These are phyloP conservation scores for Dinochytrium kinnereticum DNA, from an alignment of 371 early-diverging fungal species.

Conservation along the genomic window DNA sequence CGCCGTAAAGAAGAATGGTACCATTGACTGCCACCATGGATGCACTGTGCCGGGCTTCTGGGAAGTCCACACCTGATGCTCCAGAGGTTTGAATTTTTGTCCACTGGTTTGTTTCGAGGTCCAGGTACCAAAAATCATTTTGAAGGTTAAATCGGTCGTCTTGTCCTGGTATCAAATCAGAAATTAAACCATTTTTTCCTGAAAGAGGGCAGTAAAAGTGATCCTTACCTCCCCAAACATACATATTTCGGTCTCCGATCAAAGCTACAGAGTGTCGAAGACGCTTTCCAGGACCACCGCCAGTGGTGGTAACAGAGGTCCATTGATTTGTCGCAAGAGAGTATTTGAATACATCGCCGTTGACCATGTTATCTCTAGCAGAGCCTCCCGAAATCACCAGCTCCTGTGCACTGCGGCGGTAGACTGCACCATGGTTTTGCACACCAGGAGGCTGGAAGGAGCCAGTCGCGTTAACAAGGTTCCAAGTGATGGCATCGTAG, in stretches of 20 bases:
- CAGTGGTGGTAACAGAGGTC: background rate
- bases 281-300: constrained; percentile 18
- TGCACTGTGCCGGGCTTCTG: background rate
- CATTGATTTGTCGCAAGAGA: background rate
- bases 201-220: too few relatives aligned
- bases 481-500: constrained; percentile 16
- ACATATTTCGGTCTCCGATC: constrained; percentile 5
- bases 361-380: background rate
- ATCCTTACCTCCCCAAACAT: constrained; percentile 23
- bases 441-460: constrained; percentile 15
- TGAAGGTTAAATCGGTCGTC: constrained; percentile 3
- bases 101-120: constrained; percentile 12
- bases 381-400: constrained; percentile 24
- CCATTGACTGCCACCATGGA: constrained; percentile 17
- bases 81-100: background rate
- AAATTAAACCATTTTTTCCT: too few relatives aligned
- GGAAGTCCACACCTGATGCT: too few relatives aligned
- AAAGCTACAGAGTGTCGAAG: constrained; percentile 1
- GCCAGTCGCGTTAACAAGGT: background rate
- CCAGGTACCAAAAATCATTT: constrained; percentile 21
- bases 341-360: constrained; percentile 10
- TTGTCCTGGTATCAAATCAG: too few relatives aligned
- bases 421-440: constrained; percentile 16
- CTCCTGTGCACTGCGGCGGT: background rate
- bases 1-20: constrained; percentile 21